Evolutionary conservation across 768 basidiomycete species (phyloP), one percentile per base, ranked within the genome.

Genomic region (Trametes gibbosa): DNA sequence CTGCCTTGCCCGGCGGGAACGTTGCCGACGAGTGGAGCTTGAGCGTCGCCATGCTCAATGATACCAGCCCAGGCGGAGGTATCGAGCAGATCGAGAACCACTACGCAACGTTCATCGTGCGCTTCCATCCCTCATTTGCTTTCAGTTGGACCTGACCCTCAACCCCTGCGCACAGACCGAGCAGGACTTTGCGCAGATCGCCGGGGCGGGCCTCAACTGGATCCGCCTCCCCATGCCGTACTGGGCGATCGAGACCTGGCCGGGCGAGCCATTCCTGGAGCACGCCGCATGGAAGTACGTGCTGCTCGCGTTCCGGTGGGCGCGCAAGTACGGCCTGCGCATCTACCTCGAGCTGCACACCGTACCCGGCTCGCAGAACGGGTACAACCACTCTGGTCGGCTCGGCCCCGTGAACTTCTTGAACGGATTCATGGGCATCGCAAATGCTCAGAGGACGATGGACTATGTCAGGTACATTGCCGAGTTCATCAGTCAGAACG

Each of bases 141-240:
- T 50, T 7, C 34, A 40, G n/a, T 9, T 29, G 6, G 1, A 13
- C 3, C 13, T 39, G 37, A 39, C 37, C 19, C 17, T 27, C 24
- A 43, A 6, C 35, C 50, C 23, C 37, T 21, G 21, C 9, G 23
- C 19, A 8, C 70, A 94, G 90, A 95, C 90, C 54, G 92, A 95
- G 70, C 76, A 90, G 74, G 94, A 96, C 74, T 85, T 95, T 61
- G 93, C 93, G 37, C 77, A 86, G 69, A 95, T 97, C 59, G 92
- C 94, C 45, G 89, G 84, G 24, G 93, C 92, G 27, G 94, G 94
- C 1, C 75, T 95, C 53, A 95, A 93, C 74, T 95, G 89, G 81
- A 74, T 96, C 45, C 83, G 92, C 3, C 74, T 95, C 39, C 90
- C 93, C 1, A 80, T 96, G 50, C 84, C 89, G 2, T 96, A 82